Evolutionary conservation across 2,329 filamentous ascomycete species (phyloP).

Genomic region (Ophiostoma perfectum): DNA sequence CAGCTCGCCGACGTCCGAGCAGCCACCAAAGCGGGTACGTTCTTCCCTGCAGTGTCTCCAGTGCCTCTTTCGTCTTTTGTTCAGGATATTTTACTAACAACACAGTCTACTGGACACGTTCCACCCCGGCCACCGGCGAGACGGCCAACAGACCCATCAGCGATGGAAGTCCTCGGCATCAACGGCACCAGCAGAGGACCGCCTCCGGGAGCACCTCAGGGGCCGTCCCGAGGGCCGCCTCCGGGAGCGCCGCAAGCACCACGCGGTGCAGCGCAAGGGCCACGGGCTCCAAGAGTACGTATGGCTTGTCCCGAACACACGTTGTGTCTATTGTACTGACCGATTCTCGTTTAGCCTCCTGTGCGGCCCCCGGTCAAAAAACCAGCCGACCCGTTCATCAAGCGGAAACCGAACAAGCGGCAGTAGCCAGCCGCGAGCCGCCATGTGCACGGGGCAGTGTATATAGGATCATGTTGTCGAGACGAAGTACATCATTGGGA

Average conservation of each 20-base stretch:
- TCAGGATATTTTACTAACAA: not conserved
- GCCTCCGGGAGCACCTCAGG: constrained; percentile 13
- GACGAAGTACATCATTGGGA: too few relatives aligned
- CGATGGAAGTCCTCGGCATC: constrained; percentile 48
- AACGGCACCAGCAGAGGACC: constrained; percentile 28
- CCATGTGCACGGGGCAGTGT: too few relatives aligned
- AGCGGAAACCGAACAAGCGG: constrained; percentile 27
- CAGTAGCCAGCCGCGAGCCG: not conserved
- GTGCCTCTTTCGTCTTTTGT: too few relatives aligned
- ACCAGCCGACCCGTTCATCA: constrained; percentile 41
- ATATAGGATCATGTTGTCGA: too few relatives aligned
- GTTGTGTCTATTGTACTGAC: not conserved
- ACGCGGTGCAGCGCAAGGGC: not conserved
- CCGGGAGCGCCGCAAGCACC: constrained; percentile 2
- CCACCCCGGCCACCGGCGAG: constrained; percentile 26
- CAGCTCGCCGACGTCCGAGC: constrained; percentile 27
- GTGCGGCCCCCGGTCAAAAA: constrained; percentile 35
- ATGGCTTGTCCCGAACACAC: too few relatives aligned
- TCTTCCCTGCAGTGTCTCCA: too few relatives aligned
- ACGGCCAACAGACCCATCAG: constrained; percentile 43
- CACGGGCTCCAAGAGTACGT: constrained; percentile 5
- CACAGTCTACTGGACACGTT: constrained; percentile 1
- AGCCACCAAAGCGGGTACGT: constrained; percentile 40
- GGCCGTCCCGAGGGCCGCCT: constrained; percentile 1
- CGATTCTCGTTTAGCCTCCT: constrained; percentile 18